Conservation (phyloP, 2,329 filamentous ascomycete species). For the Penicillium concentricum region DNA sequence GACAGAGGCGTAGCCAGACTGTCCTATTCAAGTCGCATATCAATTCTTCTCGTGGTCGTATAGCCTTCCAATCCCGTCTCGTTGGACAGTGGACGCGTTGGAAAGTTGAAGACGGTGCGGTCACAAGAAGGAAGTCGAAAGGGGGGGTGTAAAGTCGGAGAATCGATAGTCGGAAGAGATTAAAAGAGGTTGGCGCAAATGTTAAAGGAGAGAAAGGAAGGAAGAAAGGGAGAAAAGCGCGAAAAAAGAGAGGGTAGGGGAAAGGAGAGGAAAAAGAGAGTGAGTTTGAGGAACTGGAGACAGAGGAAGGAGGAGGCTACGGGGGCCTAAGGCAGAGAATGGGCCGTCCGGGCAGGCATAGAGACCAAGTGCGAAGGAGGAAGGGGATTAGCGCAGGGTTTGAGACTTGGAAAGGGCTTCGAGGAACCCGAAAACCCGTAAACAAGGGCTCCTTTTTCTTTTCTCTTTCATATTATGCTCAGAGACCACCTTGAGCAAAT, state of each 20-base stretch:
- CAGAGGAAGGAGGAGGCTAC: constrained; percentile 24
- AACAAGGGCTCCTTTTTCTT: not conserved
- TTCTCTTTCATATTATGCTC: not conserved
- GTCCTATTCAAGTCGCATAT: constrained; percentile 24
- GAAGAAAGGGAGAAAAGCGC: constrained; percentile 15
- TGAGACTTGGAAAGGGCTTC: not conserved
- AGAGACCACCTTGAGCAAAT: not conserved
- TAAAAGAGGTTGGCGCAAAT: constrained; percentile 5
- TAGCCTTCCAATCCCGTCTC: constrained; percentile 9
- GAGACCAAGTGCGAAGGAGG: constrained; percentile 9
- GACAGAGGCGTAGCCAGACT: constrained; percentile 15
- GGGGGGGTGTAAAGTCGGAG: constrained; percentile 7
- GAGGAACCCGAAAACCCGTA: constrained; percentile 7
- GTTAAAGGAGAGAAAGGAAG: constrained; percentile 14
- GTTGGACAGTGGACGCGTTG: constrained; percentile 16
- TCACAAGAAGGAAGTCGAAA: constrained; percentile 14
- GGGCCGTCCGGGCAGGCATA: constrained; percentile 17
- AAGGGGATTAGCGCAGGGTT: constrained; percentile 20
- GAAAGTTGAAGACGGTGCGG: constrained; percentile 1
- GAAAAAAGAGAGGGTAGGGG: constrained; percentile 18
- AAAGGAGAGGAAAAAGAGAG: constrained; percentile 27
- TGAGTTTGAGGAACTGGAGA: constrained; percentile 20
- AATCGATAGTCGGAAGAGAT: constrained; percentile 3
- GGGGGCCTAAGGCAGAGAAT: constrained; percentile 27
- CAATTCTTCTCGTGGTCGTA: constrained; percentile 11